Conservation (phyloP, 768 basidiomycete genomes). For the Rhodotorula taiwanensis region DNA sequence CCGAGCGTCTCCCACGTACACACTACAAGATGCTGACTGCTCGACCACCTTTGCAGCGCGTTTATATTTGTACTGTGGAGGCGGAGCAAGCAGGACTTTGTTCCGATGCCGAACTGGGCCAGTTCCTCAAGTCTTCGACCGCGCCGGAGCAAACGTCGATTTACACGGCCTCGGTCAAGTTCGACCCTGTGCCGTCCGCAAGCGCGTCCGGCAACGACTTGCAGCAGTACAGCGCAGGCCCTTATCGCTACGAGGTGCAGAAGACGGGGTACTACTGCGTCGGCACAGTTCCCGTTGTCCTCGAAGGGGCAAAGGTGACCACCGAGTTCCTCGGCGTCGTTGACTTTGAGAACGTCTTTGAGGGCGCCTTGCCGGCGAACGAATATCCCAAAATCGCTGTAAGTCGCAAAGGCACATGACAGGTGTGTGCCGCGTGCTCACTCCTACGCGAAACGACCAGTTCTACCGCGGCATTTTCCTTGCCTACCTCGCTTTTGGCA, state of each 20-base stretch:
- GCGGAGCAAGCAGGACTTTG: conserved; percentile 70
- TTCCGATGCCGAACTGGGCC: conserved; percentile 62
- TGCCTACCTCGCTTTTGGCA: conserved; percentile 63
- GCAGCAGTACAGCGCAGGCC: conserved; percentile 45
- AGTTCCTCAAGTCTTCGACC: conserved; percentile 70
- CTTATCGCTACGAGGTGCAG: conserved; percentile 73
- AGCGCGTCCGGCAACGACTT: conserved; percentile 4
- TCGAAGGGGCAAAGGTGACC: conserved; percentile 48
- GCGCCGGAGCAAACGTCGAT: conserved; percentile 63
- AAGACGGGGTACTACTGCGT: conserved; percentile 95
- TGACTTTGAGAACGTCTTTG: conserved; percentile 77
- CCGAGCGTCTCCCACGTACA: too few species aligned
- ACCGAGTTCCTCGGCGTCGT: conserved; percentile 51
- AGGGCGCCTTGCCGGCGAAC: conserved; percentile 78
- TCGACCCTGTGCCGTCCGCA: conserved; percentile 48
- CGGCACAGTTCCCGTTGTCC: conserved; percentile 79
- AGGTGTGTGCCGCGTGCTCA: too few species aligned
- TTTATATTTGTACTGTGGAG: conserved; percentile 83
- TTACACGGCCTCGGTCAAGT: conserved; percentile 71
- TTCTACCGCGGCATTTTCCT: conserved; percentile 57
- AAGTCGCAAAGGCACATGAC: too few species aligned
- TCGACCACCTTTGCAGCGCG: conserved; percentile 56
- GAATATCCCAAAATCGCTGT: conserved; percentile 98
- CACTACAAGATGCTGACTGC: conserved; percentile 5
- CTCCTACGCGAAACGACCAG: background rate